Base-by-base conservation (phyloP, 495 filamentous ascomycete species). In the Chaetomium cochliodes region DNA sequence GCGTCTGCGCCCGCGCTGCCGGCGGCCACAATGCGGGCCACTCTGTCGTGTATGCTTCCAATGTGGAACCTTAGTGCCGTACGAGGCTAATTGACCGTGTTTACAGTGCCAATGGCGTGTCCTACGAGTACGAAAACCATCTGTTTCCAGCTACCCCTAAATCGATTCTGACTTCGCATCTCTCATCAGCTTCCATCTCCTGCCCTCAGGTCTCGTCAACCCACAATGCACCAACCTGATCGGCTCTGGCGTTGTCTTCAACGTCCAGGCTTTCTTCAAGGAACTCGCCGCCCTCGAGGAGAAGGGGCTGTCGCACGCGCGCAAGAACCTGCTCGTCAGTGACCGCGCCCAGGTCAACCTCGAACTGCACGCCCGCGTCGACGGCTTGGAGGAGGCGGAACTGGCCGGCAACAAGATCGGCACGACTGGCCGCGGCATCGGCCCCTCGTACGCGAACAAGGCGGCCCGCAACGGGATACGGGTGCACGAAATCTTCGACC, bases 341-440 rank as follows among this genome's bases (percentile, higher is more conserved):
- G 90, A 93, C 72, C 86, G 93, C 65, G 88, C 88, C 41, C 92
- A 96, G 71, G 82, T 97, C 64, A 87, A 90, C 69, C 87, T 97
- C 64, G 89, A 96, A 68, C 80, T 97, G 50, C 92, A 96, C 76
- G 86, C 86, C 53, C 79, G 87, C 59, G 88, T 93, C 33, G 92
- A 96, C 74, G 89, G 91, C 12, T 80, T 96, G 22, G 89, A 92
- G 75, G 92, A 96, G 77, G 79, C 80, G 42, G 87, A 89, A 69
- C 82, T 96, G 15, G 91, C 88, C 49, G 72, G 71, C 37, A 70
- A 73, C 53, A 77, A 76, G 60, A 84, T 87, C 67, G 86, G 85
- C 28, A 87, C 86, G 5, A 87, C 84, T 15, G 78, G 77, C 56
- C 80, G 78, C 58, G 89, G 87, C 61, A 93, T 93, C 67, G 90